Base-by-base conservation (phyloP, 1,284 basidiomycete species). In the Omphalotus olearius region DNA sequence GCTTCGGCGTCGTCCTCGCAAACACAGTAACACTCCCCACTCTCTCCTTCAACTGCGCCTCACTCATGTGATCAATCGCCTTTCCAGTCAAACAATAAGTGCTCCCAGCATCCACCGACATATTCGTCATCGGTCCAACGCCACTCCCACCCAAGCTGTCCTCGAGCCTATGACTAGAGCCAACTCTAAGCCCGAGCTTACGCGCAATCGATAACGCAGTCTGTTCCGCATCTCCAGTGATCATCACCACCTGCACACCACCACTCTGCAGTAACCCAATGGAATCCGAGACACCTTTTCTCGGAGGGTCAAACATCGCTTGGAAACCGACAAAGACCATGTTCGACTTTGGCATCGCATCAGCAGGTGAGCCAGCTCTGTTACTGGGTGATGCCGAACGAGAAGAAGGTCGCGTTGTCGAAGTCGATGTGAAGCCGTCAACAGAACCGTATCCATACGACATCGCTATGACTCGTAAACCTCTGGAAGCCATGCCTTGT, bases 171-270 rank as follows among this genome's bases (percentile, higher is more conserved):
- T 58, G 59, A 23, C 51, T 58, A 25, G 62, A 52, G 39, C 69
- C 80, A 18, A 86, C 74, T 7, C 78, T 73, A 57, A 98, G 72
- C n/a, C 95, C 95, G n/a, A 99, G 78, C 60, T 93, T 80, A 56
- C 81, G 76, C 23, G 93, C 95, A 56, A 98, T 97, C 16, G 92
- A 85, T 9, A 93, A 63, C 1, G 96, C 96, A 0, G 96, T 99
- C 52, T 87, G 77, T 68, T 95, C 91, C 18, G 93, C 86, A 63
- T 98, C 96, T 13, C 96, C 96, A 0, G 96, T 98, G 66, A 98
- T 98, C 95, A 99, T 98, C 39, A 98, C 88, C 11, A 98, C 86
- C 62, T 96, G 93, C 35, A 99, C 89, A 6, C 95, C 92, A 14
- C 90, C 93, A 14, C 76, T 71, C 62, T 93, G 90, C 23, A 98